Evolutionary conservation across 371 early-diverging fungal species (phyloP).

Genomic region (Syncephalastrum contaminatum): DNA sequence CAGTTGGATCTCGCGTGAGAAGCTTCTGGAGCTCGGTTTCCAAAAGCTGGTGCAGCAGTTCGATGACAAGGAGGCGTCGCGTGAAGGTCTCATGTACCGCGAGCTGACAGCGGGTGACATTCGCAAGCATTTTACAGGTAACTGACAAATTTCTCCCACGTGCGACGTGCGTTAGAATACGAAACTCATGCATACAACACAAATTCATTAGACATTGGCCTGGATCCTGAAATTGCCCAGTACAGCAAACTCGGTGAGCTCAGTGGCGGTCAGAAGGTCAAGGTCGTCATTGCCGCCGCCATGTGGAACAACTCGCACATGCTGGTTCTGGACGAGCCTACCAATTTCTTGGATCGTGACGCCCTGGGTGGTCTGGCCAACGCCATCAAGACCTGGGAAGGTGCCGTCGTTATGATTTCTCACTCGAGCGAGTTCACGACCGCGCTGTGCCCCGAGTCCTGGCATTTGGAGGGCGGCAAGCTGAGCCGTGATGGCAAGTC

Average conservation of each 20-base stretch:
- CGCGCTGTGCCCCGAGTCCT: constrained; percentile 81
- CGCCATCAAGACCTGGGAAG: constrained; percentile 79
- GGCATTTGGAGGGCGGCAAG: constrained; percentile 68
- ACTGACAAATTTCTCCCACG: background rate
- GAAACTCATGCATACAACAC: too few relatives aligned
- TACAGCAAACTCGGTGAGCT: constrained; percentile 71
- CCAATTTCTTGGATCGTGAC: constrained; percentile 90
- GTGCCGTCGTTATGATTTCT: constrained; percentile 87
- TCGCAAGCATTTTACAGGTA: constrained; percentile 61
- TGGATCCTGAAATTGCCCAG: constrained; percentile 77
- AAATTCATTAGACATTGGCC: constrained; percentile 58
- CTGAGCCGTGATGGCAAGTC: constrained; percentile 54
- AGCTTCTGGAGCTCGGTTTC: constrained; percentile 72
- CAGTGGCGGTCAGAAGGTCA: constrained; percentile 88
- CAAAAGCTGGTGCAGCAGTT: constrained; percentile 74
- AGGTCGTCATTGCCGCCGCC: constrained; percentile 82
- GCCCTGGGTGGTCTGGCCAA: constrained; percentile 81
- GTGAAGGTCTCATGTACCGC: constrained; percentile 72
- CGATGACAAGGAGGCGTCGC: constrained; percentile 79
- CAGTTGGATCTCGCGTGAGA: constrained; percentile 72
- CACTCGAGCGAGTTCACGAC: constrained; percentile 82
- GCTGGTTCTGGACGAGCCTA: constrained; percentile 82
- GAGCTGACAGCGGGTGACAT: constrained; percentile 65
- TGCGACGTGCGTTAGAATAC: background rate
- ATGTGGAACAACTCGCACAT: constrained; percentile 86